These are phyloP conservation scores for Hyaloscypha hepaticicola DNA, from an alignment of 495 filamentous ascomycete genomes.

Conservation along the genomic window DNA sequence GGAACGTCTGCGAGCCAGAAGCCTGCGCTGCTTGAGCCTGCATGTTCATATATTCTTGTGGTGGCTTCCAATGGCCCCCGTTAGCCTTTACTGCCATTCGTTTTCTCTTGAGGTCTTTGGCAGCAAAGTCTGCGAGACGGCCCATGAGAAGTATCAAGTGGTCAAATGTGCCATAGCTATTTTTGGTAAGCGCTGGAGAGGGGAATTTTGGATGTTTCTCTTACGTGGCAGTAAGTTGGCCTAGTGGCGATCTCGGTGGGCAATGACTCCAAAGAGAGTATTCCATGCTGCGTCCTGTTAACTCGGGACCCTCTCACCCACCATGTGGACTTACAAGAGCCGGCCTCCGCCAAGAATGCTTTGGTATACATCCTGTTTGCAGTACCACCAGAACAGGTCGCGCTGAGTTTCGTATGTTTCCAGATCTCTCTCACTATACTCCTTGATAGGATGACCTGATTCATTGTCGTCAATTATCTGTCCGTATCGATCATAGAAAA, in stretches of 20 bases:
- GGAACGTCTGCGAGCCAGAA: not conserved
- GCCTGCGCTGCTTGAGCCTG: slow-evolving; percentile 19
- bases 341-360: slow-evolving; percentile 83
- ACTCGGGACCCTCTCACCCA: slow-evolving; percentile 22
- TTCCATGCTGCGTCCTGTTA: slow-evolving; percentile 58
- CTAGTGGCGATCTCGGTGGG: slow-evolving; percentile 77
- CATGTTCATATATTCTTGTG: slow-evolving; percentile 13
- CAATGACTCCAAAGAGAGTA: slow-evolving; percentile 80
- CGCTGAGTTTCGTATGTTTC: slow-evolving; percentile 76
- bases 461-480: slow-evolving; percentile 20
- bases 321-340: slow-evolving; percentile 65
- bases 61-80: slow-evolving; percentile 26
- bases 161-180: slow-evolving; percentile 77
- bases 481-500: slow-evolving; percentile 27
- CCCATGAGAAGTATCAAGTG: slow-evolving; percentile 81
- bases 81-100: slow-evolving; percentile 52
- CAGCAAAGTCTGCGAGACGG: slow-evolving; percentile 77
- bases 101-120: slow-evolving; percentile 77
- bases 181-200: slow-evolving; percentile 13
- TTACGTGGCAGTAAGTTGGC: slow-evolving; percentile 71
- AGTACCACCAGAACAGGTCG: slow-evolving; percentile 97
- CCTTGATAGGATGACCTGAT: slow-evolving; percentile 10
- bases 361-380: slow-evolving; percentile 89
- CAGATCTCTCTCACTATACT: slow-evolving; percentile 68
- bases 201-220: slow-evolving; percentile 22